These are phyloP conservation scores for Miamiensis avidus DNA, from an alignment of 169 alveolate genomes.

Conservation along the genomic window DNA sequence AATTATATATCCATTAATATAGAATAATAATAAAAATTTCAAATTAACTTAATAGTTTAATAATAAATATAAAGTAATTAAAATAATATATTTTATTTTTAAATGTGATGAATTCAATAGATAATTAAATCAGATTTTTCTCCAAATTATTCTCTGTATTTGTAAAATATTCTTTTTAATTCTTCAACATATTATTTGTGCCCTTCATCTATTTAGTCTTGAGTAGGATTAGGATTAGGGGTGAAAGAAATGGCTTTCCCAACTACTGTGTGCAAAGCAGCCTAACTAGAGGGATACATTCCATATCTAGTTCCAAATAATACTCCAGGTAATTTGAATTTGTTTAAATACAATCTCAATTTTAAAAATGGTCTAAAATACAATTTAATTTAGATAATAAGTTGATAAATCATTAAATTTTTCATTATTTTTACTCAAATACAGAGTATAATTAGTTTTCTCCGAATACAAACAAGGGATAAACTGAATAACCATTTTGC, in stretches of 20 bases:
- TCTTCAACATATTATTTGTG: conserved; percentile 14
- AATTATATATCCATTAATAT: too few relatives aligned
- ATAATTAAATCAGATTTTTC: conserved; percentile 2
- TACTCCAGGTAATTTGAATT: conserved; percentile 25
- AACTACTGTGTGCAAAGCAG: conserved; percentile 14
- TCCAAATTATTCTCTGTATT: background rate
- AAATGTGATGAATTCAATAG: background rate
- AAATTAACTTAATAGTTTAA: too few relatives aligned
- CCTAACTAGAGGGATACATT: conserved; percentile 9
- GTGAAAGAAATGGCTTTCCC: conserved; percentile 36
- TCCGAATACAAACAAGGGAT: conserved; percentile 40
- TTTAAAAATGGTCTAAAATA: background rate
- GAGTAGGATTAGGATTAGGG: conserved; percentile 21
- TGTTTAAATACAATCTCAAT: conserved; percentile 34
- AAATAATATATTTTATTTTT: background rate
- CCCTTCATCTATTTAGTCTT: conserved; percentile 24
- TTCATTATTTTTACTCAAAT: conserved; percentile 8
- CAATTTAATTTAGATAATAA: too few relatives aligned
- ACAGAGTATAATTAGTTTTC: conserved; percentile 24
- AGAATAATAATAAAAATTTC: too few relatives aligned
- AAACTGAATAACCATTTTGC: conserved; percentile 26
- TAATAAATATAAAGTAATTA: too few relatives aligned
- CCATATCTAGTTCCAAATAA: conserved; percentile 37
- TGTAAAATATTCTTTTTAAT: background rate
- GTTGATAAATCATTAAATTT: too few relatives aligned